Evolutionary conservation across 2,329 filamentous ascomycete species (phyloP), one percentile per base, ranked within the genome.

Genomic region (Talaromyces sp.): DNA sequence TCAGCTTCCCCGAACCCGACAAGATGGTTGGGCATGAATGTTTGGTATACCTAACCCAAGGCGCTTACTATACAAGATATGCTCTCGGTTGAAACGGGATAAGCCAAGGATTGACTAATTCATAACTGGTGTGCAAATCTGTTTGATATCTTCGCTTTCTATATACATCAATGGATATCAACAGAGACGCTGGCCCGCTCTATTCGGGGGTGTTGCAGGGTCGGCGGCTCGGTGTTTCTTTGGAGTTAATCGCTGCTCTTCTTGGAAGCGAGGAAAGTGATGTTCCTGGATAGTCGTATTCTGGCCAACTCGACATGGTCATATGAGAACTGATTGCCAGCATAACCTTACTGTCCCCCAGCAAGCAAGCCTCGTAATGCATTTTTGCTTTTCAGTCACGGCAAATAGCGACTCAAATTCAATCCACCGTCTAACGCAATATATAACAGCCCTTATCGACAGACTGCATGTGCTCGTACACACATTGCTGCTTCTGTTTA

Each of bases 401-500:
- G 36, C 15, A 39, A 39, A 39, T 39, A 39, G 15, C 3, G 7
- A 39, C 36, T 39, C 17, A 5, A 8, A 39, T 15, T 39, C 15
- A 2, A 39, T 3, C 6, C 36, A 39, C 36, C 2, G 36, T 36
- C 36, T 39, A 39, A 39, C 2, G 5, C 6, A n/a, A 39, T 39
- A n/a, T 17, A 5, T 1, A 39, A n/a, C 36, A 39, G 36, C 36
- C 36, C 11, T 7, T 8, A 6, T 39, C 10, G 44, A 51, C 3
- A 13, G 13, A 51, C 25, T 49, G 19, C 13, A 15, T 49, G 19
- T 27, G 3, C 11, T 49, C 44, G 19, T 19, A 15, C 13, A 49
- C 1, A 49, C 17, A 11, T 27, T 27, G 17, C 19, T 22, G 17
- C 49, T n/a, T n/a, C 13, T n/a, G 39, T 11, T 32, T 63, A 70